Percentiles rank a stretch among this genome's conserved stretches.
Evolutionary conservation across 495 filamentous ascomycete genomes (phyloP).

Genomic region (Amniculicola lignicola): DNA sequence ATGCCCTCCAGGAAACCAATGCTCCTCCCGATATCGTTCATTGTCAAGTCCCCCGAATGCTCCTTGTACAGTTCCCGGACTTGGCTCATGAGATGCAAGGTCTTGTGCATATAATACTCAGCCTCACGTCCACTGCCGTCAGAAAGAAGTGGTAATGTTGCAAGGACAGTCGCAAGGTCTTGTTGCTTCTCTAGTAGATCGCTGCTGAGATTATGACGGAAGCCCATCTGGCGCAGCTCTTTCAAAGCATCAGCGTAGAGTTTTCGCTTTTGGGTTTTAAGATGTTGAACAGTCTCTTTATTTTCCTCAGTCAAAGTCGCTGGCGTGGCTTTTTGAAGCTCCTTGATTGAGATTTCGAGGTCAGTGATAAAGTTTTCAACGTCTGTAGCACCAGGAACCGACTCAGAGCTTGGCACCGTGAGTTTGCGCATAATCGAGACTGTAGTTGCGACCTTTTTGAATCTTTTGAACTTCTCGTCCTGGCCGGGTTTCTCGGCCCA

Average conservation of each 20-base stretch:
- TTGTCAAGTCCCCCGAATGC: constrained; percentile 79
- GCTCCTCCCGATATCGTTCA: constrained; percentile 71
- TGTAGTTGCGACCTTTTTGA: constrained; percentile 66
- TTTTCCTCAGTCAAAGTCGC: constrained; percentile 73
- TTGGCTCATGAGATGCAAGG: constrained; percentile 65
- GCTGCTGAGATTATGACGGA: constrained; percentile 71
- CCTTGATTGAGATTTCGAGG: constrained; percentile 63
- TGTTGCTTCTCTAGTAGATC: constrained; percentile 68
- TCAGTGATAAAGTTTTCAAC: constrained; percentile 64
- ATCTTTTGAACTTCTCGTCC: constrained; percentile 59
- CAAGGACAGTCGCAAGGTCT: constrained; percentile 63
- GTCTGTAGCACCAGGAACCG: constrained; percentile 56
- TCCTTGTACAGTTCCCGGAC: constrained; percentile 62
- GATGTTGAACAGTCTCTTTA: constrained; percentile 72
- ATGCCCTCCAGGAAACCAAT: constrained; percentile 80
- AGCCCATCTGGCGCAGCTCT: constrained; percentile 78
- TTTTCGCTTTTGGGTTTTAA: constrained; percentile 87
- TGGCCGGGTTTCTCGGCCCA: constrained; percentile 66
- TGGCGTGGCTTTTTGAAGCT: constrained; percentile 79
- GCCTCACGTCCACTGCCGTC: constrained; percentile 38
- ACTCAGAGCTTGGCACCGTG: constrained; percentile 50
- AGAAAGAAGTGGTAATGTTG: constrained; percentile 44
- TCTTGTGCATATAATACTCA: constrained; percentile 75
- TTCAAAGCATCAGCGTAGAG: constrained; percentile 85
- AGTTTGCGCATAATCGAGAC: constrained; percentile 59